Base-by-base conservation (phyloP, 2,329 filamentous ascomycete species). In the Trichoderma guizhouense region DNA sequence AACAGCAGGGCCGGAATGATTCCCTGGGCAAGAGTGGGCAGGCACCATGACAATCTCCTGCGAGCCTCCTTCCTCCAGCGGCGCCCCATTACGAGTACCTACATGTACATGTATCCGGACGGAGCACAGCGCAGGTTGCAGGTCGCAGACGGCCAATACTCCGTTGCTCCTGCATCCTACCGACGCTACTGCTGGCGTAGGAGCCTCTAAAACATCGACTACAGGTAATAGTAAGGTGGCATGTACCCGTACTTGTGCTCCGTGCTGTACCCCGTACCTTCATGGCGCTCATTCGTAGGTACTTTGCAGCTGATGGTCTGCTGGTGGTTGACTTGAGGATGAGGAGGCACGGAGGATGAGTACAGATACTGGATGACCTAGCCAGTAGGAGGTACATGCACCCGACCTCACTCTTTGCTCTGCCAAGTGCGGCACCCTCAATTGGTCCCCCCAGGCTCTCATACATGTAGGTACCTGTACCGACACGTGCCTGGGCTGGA, bases 31-130 rank as follows among this genome's bases (percentile, higher is more conserved):
- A 43, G 60, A 53, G 66, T 51, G 43, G 66, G 66, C 57, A 28
- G 66, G 28, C 28, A 58, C 26, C 39, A 36, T 61, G 66, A 36
- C 55, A 61, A 51, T 62, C 57, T 62, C 39, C 57, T 69, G 66
- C 66, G 60, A 51, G 66, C 28, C 66, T 62, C 66, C 66, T 69
- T 60, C 65, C 65, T 68, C 24, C 65, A 28, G 36, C 66, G 28
- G 57, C 57, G 55, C 66, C 36, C 39, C 39, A 18, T 61, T 24
- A 53, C n/a, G 47, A 53, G 47, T 53, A 53, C 47, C n/a, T 53
- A 43, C 47, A 24, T 53, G 58, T 24, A 62, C 28, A 21, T 18
- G 26, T 58, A 43, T 43, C 39, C 39, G 39, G 15, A 58, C 55
- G 18, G 18, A 9, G 32, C n/a, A 30, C 30, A n/a, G 28, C 28